phyloP scores from a whole-genome alignment of 495 filamentous ascomycete genomes.

The Neurospora cerealis region DNA sequence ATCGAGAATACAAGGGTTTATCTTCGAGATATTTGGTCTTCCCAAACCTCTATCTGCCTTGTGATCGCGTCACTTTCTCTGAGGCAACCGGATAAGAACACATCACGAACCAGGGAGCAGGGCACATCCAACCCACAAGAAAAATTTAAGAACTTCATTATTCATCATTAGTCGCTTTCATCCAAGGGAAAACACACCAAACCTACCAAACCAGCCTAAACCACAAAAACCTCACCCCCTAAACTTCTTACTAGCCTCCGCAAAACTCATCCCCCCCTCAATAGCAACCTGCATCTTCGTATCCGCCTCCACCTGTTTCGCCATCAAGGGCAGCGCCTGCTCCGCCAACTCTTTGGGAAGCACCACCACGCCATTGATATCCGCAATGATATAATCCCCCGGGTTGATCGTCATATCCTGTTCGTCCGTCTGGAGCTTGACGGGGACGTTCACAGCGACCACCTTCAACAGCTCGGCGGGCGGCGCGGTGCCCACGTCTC shows the following conservation, averaged over 20 bases:
- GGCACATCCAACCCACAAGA: no score
- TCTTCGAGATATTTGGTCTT: no score
- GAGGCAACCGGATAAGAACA: not conserved
- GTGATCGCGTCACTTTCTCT: not conserved
- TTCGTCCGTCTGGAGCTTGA: conserved; percentile 29
- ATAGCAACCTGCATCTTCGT: conserved; percentile 42
- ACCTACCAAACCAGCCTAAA: not conserved
- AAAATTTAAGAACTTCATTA: not conserved
- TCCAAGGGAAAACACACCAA: not conserved
- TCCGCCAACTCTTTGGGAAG: conserved; percentile 35
- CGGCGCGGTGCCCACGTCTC: conserved; percentile 43
- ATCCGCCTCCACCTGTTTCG: conserved; percentile 43
- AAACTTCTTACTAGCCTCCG: conserved; percentile 43
- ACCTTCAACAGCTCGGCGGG: conserved; percentile 36
- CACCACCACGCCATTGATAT: conserved; percentile 47
- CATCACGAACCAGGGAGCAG: not conserved
- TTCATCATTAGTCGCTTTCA: not conserved
- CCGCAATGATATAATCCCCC: conserved; percentile 48
- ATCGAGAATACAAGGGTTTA: not conserved
- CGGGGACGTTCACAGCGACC: conserved; percentile 30
- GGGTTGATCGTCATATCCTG: conserved; percentile 41
- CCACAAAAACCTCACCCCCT: conserved; percentile 7
- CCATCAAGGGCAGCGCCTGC: conserved; percentile 37
- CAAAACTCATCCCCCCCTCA: conserved; percentile 38
- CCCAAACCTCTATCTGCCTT: not conserved